Percentiles rank a stretch among this genome's conserved stretches.
phyloP scores from a whole-genome alignment of 345 rosid genomes.

The Rhodamnia argentea region DNA sequence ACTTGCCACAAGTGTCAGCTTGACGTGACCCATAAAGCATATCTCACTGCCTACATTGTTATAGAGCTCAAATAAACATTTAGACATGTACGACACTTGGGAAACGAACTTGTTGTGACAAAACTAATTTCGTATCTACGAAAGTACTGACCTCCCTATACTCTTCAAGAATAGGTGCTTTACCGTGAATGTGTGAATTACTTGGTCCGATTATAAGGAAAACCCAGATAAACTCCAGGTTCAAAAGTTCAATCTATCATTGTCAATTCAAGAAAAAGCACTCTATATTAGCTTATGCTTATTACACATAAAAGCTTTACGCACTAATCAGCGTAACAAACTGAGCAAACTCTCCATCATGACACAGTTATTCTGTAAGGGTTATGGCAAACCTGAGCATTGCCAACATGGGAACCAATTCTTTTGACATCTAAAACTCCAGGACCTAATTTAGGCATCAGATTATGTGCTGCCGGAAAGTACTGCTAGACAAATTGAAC shows the following conservation, averaged over 20 bases:
- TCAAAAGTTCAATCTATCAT: background rate
- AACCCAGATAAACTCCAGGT: background rate
- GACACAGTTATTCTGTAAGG: background rate
- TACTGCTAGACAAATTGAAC: background rate
- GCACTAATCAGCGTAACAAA: background rate
- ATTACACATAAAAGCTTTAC: background rate
- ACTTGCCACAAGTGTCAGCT: background rate
- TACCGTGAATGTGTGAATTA: background rate
- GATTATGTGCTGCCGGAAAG: background rate
- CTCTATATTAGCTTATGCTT: background rate
- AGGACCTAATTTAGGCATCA: background rate
- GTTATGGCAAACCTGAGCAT: background rate
- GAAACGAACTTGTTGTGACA: background rate
- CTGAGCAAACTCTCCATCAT: background rate
- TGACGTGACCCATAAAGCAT: background rate
- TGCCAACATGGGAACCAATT: background rate
- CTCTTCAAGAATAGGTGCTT: background rate
- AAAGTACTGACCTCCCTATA: background rate
- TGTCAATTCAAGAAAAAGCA: background rate
- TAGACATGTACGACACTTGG: background rate
- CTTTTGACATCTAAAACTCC: background rate
- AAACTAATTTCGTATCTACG: background rate
- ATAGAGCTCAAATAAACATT: background rate
- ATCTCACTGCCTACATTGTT: background rate
- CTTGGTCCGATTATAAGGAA: background rate